phyloP scores from a whole-genome alignment of 1,284 basidiomycete species.

The Vanrija sp. region DNA sequence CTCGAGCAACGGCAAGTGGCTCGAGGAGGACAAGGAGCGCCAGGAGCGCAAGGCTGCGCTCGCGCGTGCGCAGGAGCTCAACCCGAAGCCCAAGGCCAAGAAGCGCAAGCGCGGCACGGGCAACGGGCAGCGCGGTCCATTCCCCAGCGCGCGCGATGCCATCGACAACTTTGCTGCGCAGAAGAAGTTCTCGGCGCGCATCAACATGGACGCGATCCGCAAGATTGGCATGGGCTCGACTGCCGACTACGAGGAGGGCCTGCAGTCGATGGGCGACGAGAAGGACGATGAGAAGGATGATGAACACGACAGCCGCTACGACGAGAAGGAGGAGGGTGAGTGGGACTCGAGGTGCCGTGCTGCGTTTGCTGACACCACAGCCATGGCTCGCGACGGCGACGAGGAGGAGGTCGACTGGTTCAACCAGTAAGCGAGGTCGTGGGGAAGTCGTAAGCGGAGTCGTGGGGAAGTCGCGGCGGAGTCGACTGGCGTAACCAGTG shows the following conservation, averaged over 20 bases:
- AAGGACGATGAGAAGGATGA: slow-evolving; percentile 6
- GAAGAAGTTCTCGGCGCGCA: slow-evolving; percentile 40
- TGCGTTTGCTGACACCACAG: no score
- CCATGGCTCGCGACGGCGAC: no score
- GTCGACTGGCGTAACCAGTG: no score
- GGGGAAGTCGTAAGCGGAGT: no score
- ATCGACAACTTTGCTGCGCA: slow-evolving; percentile 29
- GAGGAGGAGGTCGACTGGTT: no score
- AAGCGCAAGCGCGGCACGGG: slow-evolving; percentile 15
- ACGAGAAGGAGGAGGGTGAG: not conserved
- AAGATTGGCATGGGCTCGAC: not conserved
- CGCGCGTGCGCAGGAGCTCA: slow-evolving; percentile 27
- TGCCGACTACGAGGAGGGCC: not conserved
- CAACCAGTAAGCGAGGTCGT: no score
- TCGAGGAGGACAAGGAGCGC: slow-evolving; percentile 70
- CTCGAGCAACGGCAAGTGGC: slow-evolving; percentile 88
- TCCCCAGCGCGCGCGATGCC: slow-evolving; percentile 30
- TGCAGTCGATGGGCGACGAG: not conserved
- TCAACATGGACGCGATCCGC: slow-evolving; percentile 37
- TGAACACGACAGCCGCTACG: not conserved
- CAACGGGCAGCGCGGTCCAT: slow-evolving; percentile 27
- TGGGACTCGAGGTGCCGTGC: no score
- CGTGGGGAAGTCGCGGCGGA: no score
- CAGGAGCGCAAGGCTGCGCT: slow-evolving; percentile 29
- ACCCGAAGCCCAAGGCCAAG: slow-evolving; percentile 19